Conservation (phyloP, 805 yeast genomes). For the Cyberlindnera petersonii region DNA sequence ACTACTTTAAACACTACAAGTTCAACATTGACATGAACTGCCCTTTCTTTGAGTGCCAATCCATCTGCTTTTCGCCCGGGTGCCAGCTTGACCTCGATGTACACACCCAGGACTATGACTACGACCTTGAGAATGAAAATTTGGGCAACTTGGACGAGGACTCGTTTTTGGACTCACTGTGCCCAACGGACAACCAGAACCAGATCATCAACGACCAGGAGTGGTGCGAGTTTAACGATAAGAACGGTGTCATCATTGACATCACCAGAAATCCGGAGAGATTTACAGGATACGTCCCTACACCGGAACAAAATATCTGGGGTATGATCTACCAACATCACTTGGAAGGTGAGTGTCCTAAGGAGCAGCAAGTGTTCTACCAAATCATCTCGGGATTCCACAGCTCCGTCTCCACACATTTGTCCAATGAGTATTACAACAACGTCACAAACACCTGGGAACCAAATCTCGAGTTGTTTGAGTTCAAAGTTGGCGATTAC, state of each 20-base stretch:
- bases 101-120: conserved; percentile 26
- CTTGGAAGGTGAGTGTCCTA: conserved; percentile 53
- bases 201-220: conserved; percentile 46
- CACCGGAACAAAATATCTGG: conserved; percentile 92
- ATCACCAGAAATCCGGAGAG: conserved; percentile 88
- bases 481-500: conserved; percentile 82
- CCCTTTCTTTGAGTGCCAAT: conserved; percentile 76
- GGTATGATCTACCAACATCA: conserved; percentile 79
- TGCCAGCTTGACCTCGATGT: conserved; percentile 30
- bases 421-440: conserved; percentile 77
- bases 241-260: conserved; percentile 79
- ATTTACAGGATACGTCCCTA: conserved; percentile 94
- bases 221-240: conserved; percentile 66
- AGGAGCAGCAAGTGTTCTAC: conserved; percentile 86
- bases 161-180: conserved; percentile 36
- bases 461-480: conserved; percentile 77
- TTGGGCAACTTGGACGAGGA: conserved; percentile 40
- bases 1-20: conserved; percentile 69
- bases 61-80: conserved; percentile 29
- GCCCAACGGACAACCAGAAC: conserved; percentile 27
- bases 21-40: conserved; percentile 83
- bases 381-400: conserved; percentile 90
- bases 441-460: conserved; percentile 73
- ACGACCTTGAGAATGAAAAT: conserved; percentile 25
- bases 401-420: conserved; percentile 89